These are phyloP conservation scores for Trichoderma asperelloides DNA, from an alignment of 495 filamentous ascomycete species.

Conservation along the genomic window DNA sequence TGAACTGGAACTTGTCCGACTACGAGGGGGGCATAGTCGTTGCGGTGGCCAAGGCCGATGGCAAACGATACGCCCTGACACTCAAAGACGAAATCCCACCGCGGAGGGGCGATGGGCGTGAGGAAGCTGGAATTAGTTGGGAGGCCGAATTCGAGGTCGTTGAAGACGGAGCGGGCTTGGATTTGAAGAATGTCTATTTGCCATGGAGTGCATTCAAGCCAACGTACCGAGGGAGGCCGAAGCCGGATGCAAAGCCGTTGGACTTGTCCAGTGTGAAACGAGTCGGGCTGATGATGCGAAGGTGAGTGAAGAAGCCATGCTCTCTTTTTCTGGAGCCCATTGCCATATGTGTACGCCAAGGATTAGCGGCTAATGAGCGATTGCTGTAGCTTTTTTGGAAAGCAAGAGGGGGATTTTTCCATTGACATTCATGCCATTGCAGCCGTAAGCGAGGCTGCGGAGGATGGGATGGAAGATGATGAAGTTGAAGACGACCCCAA, in stretches of 20 bases:
- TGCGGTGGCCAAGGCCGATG: conserved; percentile 14
- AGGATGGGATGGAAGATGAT: background rate
- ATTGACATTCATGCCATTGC: conserved; percentile 36
- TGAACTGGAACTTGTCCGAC: conserved; percentile 44
- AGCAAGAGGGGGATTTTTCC: conserved; percentile 59
- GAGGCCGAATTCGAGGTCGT: conserved; percentile 42
- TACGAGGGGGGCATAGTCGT: conserved; percentile 35
- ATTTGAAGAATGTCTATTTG: conserved; percentile 30
- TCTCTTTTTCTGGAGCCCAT: background rate
- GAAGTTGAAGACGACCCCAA: background rate
- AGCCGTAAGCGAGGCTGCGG: conserved; percentile 13
- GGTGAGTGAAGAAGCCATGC: conserved; percentile 37
- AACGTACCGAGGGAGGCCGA: conserved; percentile 61
- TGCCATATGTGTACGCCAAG: background rate
- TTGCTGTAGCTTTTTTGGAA: conserved; percentile 58
- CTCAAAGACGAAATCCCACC: conserved; percentile 58
- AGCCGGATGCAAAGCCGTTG: conserved; percentile 45
- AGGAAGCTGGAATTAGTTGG: conserved; percentile 51
- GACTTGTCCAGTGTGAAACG: conserved; percentile 51
- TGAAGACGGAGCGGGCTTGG: background rate
- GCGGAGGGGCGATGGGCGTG: conserved; percentile 48
- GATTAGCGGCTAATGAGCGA: background rate
- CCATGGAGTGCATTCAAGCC: conserved; percentile 56
- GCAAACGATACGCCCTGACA: conserved; percentile 60
- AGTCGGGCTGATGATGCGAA: conserved; percentile 68